Evolutionary conservation across 306 rosid species (phyloP).

Genomic region (Parietaria judaica): DNA sequence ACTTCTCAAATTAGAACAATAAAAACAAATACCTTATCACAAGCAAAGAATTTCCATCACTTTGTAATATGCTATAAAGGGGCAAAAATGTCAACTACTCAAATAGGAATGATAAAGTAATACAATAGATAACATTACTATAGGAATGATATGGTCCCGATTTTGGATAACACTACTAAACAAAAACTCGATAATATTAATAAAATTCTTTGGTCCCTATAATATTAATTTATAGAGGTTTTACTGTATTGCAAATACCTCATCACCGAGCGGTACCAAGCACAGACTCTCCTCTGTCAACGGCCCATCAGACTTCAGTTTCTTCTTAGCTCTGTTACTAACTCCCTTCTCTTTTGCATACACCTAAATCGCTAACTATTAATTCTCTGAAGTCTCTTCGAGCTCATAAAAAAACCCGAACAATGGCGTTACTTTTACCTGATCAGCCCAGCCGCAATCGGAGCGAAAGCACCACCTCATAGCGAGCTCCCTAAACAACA

Average conservation of each 20-base stretch:
- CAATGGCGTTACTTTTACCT: slow-evolving; percentile 36
- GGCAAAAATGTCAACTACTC: no score
- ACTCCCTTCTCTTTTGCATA: slow-evolving; percentile 43
- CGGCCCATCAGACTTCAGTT: slow-evolving; percentile 22
- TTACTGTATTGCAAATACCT: slow-evolving; percentile 28
- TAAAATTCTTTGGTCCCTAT: no score
- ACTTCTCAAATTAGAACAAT: no score
- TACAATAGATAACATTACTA: no score
- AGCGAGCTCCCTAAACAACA: slow-evolving; percentile 48
- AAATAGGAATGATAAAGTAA: no score
- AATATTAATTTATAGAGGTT: no score
- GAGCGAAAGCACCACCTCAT: slow-evolving; percentile 87
- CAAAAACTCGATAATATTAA: no score
- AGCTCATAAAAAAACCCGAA: slow-evolving; percentile 8
- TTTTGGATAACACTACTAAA: no score
- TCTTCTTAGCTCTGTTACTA: slow-evolving; percentile 18
- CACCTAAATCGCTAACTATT: slow-evolving; percentile 37
- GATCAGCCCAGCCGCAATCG: slow-evolving; percentile 71
- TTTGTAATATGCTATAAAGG: no score
- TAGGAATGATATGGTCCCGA: no score
- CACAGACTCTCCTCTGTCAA: slow-evolving; percentile 46
- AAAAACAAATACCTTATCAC: no score
- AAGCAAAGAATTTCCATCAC: no score
- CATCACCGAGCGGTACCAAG: slow-evolving; percentile 60
- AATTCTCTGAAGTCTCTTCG: slow-evolving; percentile 6